phyloP scores from a whole-genome alignment of 106 monocot species.

The Acanthochlamys bracteata region DNA sequence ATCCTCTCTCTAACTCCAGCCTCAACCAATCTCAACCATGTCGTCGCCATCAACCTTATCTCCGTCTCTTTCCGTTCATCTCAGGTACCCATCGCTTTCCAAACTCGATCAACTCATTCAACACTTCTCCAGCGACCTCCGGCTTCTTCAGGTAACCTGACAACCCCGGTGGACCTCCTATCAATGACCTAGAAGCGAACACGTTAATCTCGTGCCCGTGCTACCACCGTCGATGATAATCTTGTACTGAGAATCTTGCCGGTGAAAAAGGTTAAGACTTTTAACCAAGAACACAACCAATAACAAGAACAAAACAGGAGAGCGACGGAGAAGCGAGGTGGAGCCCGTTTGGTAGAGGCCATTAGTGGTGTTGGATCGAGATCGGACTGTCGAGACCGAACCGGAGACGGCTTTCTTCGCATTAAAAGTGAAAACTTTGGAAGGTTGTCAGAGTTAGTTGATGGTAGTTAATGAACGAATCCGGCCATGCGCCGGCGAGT shows the following conservation, averaged over 20 bases:
- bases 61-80: conserved; percentile 56
- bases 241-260: conserved; percentile 9
- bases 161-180: conserved; percentile 55
- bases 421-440: no score
- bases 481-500: no score
- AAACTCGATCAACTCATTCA: conserved; percentile 60
- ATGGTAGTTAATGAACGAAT: no score
- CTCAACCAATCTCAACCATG: conserved; percentile 72
- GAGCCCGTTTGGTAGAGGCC: conserved; percentile 3
- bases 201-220: conserved; percentile 85
- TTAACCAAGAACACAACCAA: conserved; percentile 8
- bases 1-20: conserved; percentile 38
- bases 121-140: conserved; percentile 31
- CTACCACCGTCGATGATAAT: conserved; percentile 84
- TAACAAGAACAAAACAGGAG: conserved; percentile 19
- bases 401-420: no score
- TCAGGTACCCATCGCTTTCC: conserved; percentile 43
- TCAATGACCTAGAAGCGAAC: conserved; percentile 31
- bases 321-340: conserved; percentile 5
- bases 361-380: no score
- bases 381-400: no score
- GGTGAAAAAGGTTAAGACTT: neutral
- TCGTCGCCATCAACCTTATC: conserved; percentile 78
- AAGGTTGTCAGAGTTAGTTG: no score
- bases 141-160: conserved; percentile 41